Evolutionary conservation across 495 filamentous ascomycete genomes (phyloP).

Genomic region (Corynascus novoguineensis): DNA sequence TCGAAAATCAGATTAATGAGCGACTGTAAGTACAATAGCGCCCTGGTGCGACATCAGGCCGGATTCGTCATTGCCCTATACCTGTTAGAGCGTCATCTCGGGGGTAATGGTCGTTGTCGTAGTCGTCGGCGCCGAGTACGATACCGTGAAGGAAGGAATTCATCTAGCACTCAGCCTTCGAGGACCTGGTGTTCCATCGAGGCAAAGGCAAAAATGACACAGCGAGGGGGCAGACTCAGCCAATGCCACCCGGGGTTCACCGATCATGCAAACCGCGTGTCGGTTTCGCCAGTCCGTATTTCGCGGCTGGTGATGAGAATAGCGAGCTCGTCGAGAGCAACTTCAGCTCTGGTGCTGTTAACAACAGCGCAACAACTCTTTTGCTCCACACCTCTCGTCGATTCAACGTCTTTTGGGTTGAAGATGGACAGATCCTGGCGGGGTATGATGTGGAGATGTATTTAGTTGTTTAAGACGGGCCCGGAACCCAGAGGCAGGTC

Average conservation of each 20-base stretch:
- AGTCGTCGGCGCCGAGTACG: background rate
- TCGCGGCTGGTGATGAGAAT: background rate
- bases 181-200: slow-evolving; percentile 24
- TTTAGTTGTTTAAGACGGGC: background rate
- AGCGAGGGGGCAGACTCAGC: slow-evolving; percentile 16
- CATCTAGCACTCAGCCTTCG: slow-evolving; percentile 20
- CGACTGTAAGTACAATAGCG: slow-evolving; percentile 9
- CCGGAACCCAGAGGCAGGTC: background rate
- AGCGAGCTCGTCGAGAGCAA: background rate
- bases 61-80: slow-evolving; percentile 33
- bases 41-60: slow-evolving; percentile 9
- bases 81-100: slow-evolving; percentile 33
- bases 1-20: slow-evolving; percentile 16
- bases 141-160: background rate
- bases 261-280: slow-evolving; percentile 17
- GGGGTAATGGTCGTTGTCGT: slow-evolving; percentile 20
- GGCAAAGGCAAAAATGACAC: slow-evolving; percentile 6
- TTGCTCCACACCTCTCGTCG: background rate
- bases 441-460: slow-evolving; percentile 11
- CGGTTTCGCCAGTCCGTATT: background rate
- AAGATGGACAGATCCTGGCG: slow-evolving; percentile 3
- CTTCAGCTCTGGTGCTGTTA: background rate
- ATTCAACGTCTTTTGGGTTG: background rate
- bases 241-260: slow-evolving; percentile 17
- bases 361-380: background rate